phyloP scores from a whole-genome alignment of 495 filamentous ascomycete genomes.

The Penicillium egyptiacum region DNA sequence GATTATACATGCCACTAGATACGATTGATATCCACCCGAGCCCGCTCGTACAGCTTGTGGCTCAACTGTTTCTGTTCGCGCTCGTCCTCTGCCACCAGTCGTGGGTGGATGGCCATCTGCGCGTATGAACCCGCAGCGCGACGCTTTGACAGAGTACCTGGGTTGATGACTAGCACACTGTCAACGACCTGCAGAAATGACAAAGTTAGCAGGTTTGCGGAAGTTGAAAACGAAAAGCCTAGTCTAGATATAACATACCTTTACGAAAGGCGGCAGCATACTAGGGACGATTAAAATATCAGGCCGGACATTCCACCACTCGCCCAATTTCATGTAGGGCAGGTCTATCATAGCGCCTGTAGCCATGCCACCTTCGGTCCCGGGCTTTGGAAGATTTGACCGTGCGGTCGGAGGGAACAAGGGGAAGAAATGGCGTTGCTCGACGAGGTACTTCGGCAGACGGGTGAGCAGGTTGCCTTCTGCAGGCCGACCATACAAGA shows the following conservation, averaged over 20 bases:
- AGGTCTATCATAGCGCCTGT: conserved; percentile 77
- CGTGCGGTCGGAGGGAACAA: conserved; percentile 77
- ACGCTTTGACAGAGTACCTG: conserved; percentile 80
- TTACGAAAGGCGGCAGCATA: conserved; percentile 78
- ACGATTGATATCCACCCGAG: conserved; percentile 79
- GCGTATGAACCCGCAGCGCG: conserved; percentile 79
- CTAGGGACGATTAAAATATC: conserved; percentile 87
- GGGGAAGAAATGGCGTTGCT: conserved; percentile 88
- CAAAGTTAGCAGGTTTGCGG: background rate
- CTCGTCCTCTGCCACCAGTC: conserved; percentile 58
- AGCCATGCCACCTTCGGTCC: conserved; percentile 54
- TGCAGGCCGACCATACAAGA: conserved; percentile 55
- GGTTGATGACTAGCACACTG: conserved; percentile 82
- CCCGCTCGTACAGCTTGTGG: conserved; percentile 77
- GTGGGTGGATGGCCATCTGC: conserved; percentile 69
- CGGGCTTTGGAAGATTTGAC: conserved; percentile 61
- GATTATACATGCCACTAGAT: conserved; percentile 52
- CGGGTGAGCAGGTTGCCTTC: conserved; percentile 64
- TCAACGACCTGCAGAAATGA: conserved; percentile 66
- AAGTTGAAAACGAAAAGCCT: background rate
- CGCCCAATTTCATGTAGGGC: conserved; percentile 83
- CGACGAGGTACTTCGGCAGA: conserved; percentile 69
- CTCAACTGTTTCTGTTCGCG: conserved; percentile 55
- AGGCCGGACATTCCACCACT: conserved; percentile 80
- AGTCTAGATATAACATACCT: conserved; percentile 52